Percentiles rank a stretch among this genome's conserved stretches.
phyloP scores from a whole-genome alignment of 352 stramenopile species.

The Globisporangium perplexum region DNA sequence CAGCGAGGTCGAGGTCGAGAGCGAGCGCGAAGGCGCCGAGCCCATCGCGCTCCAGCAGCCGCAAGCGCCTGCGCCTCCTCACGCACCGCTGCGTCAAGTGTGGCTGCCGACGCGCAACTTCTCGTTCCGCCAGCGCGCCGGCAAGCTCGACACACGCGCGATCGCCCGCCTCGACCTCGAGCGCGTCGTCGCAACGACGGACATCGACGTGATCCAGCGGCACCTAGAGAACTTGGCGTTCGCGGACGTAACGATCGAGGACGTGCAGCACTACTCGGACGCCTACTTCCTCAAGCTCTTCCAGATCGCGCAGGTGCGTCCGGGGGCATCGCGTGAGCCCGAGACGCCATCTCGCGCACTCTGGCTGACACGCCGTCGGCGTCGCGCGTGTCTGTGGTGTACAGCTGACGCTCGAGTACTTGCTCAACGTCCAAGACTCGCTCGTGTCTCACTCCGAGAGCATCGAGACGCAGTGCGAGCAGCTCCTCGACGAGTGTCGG shows the following conservation, averaged over 20 bases:
- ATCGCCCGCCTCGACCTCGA: constrained; percentile 67
- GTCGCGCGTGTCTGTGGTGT: no score
- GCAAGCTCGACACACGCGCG: constrained; percentile 67
- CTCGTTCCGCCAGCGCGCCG: constrained; percentile 62
- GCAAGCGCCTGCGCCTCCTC: background rate
- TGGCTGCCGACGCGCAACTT: constrained; percentile 74
- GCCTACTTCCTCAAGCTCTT: constrained; percentile 85
- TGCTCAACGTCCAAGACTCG: constrained; percentile 82
- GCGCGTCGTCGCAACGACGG: constrained; percentile 67
- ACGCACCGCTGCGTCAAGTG: constrained; percentile 27
- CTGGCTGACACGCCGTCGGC: no score
- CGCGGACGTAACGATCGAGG: constrained; percentile 73
- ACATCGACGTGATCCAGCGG: constrained; percentile 67
- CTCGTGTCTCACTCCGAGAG: constrained; percentile 57
- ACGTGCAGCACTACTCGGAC: constrained; percentile 82
- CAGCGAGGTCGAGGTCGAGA: constrained; percentile 9
- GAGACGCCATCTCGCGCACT: no score
- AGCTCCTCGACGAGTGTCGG: constrained; percentile 53
- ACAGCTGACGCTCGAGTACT: constrained; percentile 78
- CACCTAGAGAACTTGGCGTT: constrained; percentile 81
- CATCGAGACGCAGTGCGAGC: constrained; percentile 64
- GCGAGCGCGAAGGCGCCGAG: background rate
- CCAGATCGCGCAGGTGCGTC: constrained; percentile 66
- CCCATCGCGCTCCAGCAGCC: background rate
- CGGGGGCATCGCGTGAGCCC: no score